Base-by-base conservation (phyloP, 2,329 filamentous ascomycete genomes). In the Claviceps capensis region DNA sequence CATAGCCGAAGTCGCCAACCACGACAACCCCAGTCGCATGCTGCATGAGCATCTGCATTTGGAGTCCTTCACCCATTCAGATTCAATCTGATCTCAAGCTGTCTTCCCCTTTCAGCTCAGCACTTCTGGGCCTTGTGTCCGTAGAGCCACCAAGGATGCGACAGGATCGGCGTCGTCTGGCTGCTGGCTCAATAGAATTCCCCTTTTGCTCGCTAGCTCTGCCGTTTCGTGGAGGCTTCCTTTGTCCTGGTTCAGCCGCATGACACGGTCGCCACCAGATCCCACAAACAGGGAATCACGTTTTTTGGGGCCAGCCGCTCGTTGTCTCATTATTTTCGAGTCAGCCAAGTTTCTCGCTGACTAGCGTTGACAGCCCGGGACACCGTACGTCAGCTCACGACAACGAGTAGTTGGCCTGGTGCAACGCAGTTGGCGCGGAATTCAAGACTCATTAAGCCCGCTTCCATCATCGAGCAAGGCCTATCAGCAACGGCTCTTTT, bases 1-100 rank as follows among this genome's bases (percentile, higher is more conserved):
- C 8, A 51, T 53, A 44, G 52, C 52, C 52, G 52, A 53, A 45
- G 44, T 36, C 26, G 19, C 37, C 14, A 43, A 53, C 30, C 38
- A 53, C 50, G 48, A 19, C 19, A 16, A 16, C 48, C 52, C 52
- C 42, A 45, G 44, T 45, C 19, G 45, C 44, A 30, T 42, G 36
- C 14, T 40, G 48, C 48, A 50, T 48, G 48, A 46, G 34, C 52
- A 47, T 49, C 36, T 26, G 41, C 40, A 5, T 37, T 26, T 8
- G 16, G n/a, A 26, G 11, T 43, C 43, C 34, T n/a, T 26, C 30
- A 42, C 26, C 19, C 43, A 42, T 22, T 41, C 30, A 51, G 34
- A 43, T 52, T 40, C 45, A 44, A 51, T 40, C 42, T 26, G 26
- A 17, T 44, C 23, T 11, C 46, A n/a, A 30, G 30, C 47, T 41